Conservation (phyloP, 2,329 filamentous ascomycete genomes). For the Verticillium zaregamsianum region DNA sequence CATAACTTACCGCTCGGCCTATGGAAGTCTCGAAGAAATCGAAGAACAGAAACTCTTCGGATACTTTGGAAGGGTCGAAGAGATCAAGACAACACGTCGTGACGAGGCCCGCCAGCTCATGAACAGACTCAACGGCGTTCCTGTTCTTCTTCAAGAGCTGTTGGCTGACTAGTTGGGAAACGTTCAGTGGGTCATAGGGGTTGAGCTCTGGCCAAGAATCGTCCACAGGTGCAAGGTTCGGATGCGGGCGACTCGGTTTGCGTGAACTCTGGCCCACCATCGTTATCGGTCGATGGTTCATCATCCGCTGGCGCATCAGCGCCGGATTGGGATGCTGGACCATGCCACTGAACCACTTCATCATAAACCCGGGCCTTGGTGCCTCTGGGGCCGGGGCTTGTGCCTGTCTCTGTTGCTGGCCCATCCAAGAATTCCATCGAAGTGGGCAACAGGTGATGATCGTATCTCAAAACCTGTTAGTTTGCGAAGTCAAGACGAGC, state of each 20-base stretch:
- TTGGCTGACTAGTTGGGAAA: slow-evolving; percentile 29
- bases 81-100: slow-evolving; percentile 8
- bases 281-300: neutral
- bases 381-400: neutral
- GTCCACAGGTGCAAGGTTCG: slow-evolving; percentile 19
- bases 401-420: neutral
- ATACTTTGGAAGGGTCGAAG: slow-evolving; percentile 6
- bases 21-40: slow-evolving; percentile 10
- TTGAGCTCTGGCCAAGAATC: neutral
- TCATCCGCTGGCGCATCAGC: neutral
- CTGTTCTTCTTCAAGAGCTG: neutral
- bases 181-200: slow-evolving; percentile 21
- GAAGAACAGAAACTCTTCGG: slow-evolving; percentile 3
- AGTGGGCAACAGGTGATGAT: slow-evolving; percentile 33
- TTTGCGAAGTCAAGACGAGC: slow-evolving; percentile 12
- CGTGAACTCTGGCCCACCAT: slow-evolving; percentile 16
- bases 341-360: neutral
- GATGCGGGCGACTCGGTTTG: slow-evolving; percentile 21
- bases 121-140: slow-evolving; percentile 4
- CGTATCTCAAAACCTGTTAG: slow-evolving; percentile 21
- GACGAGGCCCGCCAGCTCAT: slow-evolving; percentile 6
- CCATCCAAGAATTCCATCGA: slow-evolving; percentile 19
- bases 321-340: neutral
- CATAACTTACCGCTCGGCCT: slow-evolving; percentile 1
- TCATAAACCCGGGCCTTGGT: neutral